These are phyloP conservation scores for Lasiosphaeriaceae sp. DNA, from an alignment of 495 filamentous ascomycete species.

Conservation along the genomic window DNA sequence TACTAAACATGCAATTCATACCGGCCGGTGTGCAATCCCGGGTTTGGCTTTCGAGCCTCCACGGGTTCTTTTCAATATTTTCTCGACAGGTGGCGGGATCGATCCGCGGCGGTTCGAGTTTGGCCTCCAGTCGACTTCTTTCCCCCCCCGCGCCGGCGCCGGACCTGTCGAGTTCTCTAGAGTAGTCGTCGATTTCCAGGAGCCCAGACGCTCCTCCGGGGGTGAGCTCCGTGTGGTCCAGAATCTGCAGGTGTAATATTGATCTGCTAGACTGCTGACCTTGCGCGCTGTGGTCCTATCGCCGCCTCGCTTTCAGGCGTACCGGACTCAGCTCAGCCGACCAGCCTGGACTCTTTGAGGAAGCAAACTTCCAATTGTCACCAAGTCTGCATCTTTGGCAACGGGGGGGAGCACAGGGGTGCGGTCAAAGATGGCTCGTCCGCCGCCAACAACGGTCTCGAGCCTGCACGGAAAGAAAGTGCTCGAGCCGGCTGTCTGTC, in stretches of 20 bases:
- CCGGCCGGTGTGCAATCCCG: not conserved
- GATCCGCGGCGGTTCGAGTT: not conserved
- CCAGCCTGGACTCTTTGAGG: not conserved
- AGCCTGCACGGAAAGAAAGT: not conserved
- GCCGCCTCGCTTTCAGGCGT: not conserved
- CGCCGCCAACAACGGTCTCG: slow-evolving; percentile 12
- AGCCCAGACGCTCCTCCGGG: no score
- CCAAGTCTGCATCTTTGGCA: not conserved
- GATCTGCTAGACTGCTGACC: no score
- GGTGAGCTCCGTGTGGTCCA: no score
- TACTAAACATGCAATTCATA: no score
- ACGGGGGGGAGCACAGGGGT: not conserved
- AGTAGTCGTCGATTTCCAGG: no score
- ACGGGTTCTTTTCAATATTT: not conserved
- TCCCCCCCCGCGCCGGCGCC: no score
- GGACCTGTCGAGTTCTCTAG: no score
- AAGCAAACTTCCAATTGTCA: no score
- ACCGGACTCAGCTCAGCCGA: not conserved
- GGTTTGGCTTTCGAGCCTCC: not conserved
- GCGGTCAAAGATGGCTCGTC: not conserved
- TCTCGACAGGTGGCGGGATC: not conserved
- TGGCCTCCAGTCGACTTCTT: not conserved
- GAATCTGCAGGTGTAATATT: no score
- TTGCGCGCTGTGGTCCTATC: not conserved
- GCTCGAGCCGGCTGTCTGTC: not conserved